Conservation (phyloP, 2,329 filamentous ascomycete genomes). For the Fusarium miscanthi region DNA sequence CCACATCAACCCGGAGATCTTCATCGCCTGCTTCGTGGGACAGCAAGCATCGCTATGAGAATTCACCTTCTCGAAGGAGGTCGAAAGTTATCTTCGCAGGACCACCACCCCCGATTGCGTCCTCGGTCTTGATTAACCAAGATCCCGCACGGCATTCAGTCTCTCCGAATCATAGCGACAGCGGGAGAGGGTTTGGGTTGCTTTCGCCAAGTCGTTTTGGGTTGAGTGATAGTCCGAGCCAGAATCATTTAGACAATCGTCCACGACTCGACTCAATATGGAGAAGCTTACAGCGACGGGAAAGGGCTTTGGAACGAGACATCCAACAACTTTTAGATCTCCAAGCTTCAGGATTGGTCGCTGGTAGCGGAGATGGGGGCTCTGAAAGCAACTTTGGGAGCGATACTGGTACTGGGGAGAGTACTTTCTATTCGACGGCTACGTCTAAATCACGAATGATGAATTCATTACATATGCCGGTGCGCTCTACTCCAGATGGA, state of each 20-base stretch:
- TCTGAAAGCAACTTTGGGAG: conserved; percentile 44
- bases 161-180: conserved; percentile 25
- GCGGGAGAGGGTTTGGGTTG: conserved; percentile 20
- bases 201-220: conserved; percentile 33
- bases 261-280: conserved; percentile 58
- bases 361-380: conserved; percentile 48
- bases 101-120: conserved; percentile 64
- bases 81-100: conserved; percentile 57
- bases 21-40: conserved; percentile 35
- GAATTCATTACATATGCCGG: conserved; percentile 56
- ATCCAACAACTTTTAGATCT: conserved; percentile 62
- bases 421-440: conserved; percentile 54
- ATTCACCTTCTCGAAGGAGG: conserved; percentile 49
- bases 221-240: conserved; percentile 47
- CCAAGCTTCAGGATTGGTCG: conserved; percentile 59
- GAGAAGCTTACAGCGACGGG: conserved; percentile 59
- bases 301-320: conserved; percentile 59
- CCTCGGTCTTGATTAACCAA: conserved; percentile 50
- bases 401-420: conserved; percentile 55
- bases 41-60: conserved; percentile 44
- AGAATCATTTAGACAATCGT: conserved; percentile 40
- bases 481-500: conserved; percentile 54
- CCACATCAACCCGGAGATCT: conserved; percentile 18
- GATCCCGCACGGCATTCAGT: conserved; percentile 6
- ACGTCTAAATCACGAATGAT: conserved; percentile 55